Conservation (phyloP, 78 protist genomes). For the Dictyostelium citrinum region DNA sequence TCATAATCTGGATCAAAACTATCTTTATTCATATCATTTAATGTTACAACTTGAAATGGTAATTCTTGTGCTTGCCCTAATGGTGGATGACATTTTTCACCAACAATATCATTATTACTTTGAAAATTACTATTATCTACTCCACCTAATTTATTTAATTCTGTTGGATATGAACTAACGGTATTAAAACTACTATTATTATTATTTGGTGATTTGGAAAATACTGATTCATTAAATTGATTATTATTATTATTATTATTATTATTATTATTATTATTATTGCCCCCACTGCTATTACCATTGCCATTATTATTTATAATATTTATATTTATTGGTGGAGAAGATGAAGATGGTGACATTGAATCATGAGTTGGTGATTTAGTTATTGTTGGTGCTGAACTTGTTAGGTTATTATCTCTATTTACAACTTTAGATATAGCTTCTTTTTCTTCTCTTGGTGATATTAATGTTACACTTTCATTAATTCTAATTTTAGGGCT, state of each 20-base stretch:
- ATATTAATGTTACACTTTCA: conserved; percentile 5
- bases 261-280: too few relatives aligned
- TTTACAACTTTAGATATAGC: conserved; percentile 43
- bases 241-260: not conserved
- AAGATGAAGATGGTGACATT: not conserved
- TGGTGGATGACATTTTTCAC: conserved; percentile 31
- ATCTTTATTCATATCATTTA: conserved; percentile 13
- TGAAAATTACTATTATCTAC: not conserved
- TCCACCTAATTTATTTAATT: not conserved
- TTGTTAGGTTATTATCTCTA: conserved; percentile 40
- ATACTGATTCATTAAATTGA: not conserved
- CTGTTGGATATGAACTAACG: not conserved
- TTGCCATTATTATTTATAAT: too few relatives aligned
- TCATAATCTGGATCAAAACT: not conserved
- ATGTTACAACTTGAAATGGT: conserved; percentile 5
- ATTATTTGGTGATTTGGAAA: not conserved
- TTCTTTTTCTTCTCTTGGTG: conserved; percentile 19
- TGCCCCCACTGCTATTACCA: not conserved
- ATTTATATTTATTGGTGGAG: not conserved
- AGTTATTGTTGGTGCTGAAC: not conserved
- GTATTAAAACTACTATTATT: conserved; percentile 1
- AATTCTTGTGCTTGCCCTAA: conserved; percentile 50
- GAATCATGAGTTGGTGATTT: conserved; percentile 4
- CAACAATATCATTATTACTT: not conserved
- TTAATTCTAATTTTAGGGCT: not conserved